These are phyloP conservation scores for Austroboletus festivus DNA, from an alignment of 768 basidiomycete species.

Conservation along the genomic window DNA sequence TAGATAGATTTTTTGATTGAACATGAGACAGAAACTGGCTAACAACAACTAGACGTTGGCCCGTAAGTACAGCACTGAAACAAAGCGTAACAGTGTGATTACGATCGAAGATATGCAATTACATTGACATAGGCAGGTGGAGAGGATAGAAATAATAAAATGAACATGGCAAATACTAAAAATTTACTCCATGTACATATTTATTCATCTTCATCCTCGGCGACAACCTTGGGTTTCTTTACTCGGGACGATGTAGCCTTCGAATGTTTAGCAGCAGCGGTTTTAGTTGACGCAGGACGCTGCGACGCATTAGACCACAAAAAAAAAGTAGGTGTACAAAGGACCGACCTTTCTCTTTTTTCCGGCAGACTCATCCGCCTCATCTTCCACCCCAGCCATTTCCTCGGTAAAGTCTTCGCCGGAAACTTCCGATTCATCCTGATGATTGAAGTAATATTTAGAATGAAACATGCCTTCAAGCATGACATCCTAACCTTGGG, in stretches of 20 bases:
- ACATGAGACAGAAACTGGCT: too few relatives aligned
- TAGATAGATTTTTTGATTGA: neutral
- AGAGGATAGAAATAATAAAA: conserved; percentile 1
- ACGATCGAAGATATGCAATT: conserved; percentile 6
- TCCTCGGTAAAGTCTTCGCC: conserved; percentile 49
- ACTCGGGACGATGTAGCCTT: conserved; percentile 26
- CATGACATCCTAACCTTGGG: conserved; percentile 32
- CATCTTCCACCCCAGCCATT: conserved; percentile 45
- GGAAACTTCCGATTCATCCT: conserved; percentile 38
- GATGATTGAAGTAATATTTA: neutral
- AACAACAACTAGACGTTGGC: neutral
- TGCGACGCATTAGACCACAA: conserved; percentile 18
- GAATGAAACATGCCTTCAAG: neutral
- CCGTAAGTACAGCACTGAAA: neutral
- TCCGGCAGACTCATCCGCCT: conserved; percentile 32
- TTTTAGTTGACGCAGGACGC: conserved; percentile 43
- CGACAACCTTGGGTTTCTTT: conserved; percentile 44
- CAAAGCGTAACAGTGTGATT: conserved; percentile 5
- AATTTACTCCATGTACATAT: neutral
- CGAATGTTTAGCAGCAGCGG: conserved; percentile 41
- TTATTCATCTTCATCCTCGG: conserved; percentile 41
- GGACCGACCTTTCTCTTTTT: conserved; percentile 71
- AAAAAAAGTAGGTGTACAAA: neutral
- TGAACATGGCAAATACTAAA: conserved; percentile 5
- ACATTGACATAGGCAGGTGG: conserved; percentile 4